phyloP scores from a whole-genome alignment of 768 basidiomycete species.

The Brasilioporus rufonigricans region DNA sequence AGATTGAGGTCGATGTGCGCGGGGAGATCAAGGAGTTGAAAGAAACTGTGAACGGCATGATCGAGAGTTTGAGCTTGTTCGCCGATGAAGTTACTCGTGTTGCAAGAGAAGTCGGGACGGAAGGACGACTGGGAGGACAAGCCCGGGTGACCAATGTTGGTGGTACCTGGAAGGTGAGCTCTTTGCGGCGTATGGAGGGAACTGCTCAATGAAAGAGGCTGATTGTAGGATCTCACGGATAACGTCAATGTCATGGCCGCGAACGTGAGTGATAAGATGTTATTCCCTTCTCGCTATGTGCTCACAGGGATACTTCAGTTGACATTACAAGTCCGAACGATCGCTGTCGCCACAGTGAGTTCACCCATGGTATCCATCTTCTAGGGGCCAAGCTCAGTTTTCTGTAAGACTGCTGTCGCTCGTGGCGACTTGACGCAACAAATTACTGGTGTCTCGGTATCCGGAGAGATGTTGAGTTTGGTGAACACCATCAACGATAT shows the following conservation, averaged over 20 bases:
- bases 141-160: slow-evolving; percentile 92
- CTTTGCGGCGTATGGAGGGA: not conserved
- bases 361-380: not conserved
- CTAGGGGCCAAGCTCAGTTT: not conserved
- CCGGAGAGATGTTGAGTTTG: slow-evolving; percentile 93
- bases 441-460: slow-evolving; percentile 87
- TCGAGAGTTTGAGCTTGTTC: slow-evolving; percentile 79
- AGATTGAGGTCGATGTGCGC: slow-evolving; percentile 87
- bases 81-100: slow-evolving; percentile 85
- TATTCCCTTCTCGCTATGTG: not conserved
- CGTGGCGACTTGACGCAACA: slow-evolving; percentile 92
- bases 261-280: slow-evolving; percentile 58
- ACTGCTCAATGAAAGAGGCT: slow-evolving; percentile 5
- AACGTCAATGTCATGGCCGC: slow-evolving; percentile 96
- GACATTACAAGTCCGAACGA: slow-evolving; percentile 90
- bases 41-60: slow-evolving; percentile 96
- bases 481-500: slow-evolving; percentile 97
- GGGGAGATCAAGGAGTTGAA: slow-evolving; percentile 91
- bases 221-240: slow-evolving; percentile 74
- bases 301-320: slow-evolving; percentile 45
- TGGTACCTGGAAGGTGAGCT: slow-evolving; percentile 86
- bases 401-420: slow-evolving; percentile 78
- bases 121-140: slow-evolving; percentile 92
- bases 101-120: slow-evolving; percentile 95
- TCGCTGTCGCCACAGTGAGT: slow-evolving; percentile 86